Evolutionary conservation across 2,329 filamentous ascomycete genomes (phyloP).

Genomic region (Penicillium concentricum): DNA sequence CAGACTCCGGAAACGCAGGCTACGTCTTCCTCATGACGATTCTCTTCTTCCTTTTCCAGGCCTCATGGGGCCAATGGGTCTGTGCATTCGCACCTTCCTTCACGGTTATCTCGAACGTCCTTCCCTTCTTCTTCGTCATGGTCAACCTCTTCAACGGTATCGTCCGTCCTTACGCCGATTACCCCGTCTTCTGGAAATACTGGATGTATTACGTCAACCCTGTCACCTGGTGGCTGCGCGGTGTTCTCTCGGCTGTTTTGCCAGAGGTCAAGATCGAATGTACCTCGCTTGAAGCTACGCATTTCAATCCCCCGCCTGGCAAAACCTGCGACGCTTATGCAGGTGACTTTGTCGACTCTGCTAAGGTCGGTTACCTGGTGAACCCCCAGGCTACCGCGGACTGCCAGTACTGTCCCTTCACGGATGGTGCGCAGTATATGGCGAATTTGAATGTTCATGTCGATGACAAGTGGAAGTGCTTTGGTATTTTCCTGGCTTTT

Average conservation of each 20-base stretch:
- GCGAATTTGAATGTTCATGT: constrained; percentile 55
- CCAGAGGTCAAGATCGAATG: constrained; percentile 53
- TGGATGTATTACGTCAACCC: constrained; percentile 71
- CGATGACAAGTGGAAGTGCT: constrained; percentile 68
- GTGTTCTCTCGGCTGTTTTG: constrained; percentile 65
- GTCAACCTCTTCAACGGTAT: constrained; percentile 76
- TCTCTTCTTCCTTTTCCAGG: constrained; percentile 74
- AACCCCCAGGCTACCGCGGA: constrained; percentile 57
- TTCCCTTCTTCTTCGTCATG: constrained; percentile 81
- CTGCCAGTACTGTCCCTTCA: constrained; percentile 71
- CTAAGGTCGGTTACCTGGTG: constrained; percentile 60
- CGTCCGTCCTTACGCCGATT: constrained; percentile 63
- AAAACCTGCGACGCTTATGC: constrained; percentile 67
- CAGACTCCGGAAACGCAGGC: constrained; percentile 63
- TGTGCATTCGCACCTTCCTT: constrained; percentile 77
- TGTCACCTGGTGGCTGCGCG: constrained; percentile 69
- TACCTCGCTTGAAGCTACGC: constrained; percentile 56
- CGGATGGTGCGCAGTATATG: constrained; percentile 66
- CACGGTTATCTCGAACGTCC: constrained; percentile 71
- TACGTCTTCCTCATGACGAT: constrained; percentile 78
- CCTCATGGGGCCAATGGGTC: constrained; percentile 80
- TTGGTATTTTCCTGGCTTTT: constrained; percentile 72
- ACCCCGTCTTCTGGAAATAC: constrained; percentile 71
- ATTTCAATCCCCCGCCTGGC: constrained; percentile 64
- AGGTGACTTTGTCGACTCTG: constrained; percentile 53